These are phyloP conservation scores for Iberis amara DNA, from an alignment of 441 rosid genomes.

Conservation along the genomic window DNA sequence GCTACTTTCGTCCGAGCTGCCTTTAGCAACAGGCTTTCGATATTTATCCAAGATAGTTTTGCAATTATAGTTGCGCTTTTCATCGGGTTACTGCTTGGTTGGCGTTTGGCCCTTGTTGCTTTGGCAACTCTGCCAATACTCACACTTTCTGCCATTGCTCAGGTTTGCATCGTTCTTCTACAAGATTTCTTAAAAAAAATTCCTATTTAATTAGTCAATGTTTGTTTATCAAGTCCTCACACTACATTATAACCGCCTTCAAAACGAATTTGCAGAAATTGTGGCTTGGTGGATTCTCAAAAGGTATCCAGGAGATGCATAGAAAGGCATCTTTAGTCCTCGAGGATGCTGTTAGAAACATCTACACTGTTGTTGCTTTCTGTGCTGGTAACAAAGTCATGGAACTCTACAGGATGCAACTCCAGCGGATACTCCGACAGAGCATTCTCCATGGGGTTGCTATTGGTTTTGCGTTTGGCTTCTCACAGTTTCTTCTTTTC, in stretches of 20 bases:
- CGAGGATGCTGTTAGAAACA: constrained; percentile 97
- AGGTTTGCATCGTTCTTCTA: constrained; percentile 54
- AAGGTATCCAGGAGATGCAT: constrained; percentile 99
- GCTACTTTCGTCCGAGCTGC: constrained; percentile 98
- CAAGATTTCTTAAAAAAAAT: neutral
- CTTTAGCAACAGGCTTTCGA: constrained; percentile 91
- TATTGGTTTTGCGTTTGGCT: constrained; percentile 92
- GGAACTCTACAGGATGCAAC: constrained; percentile 90
- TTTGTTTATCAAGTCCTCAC: constrained; percentile 9
- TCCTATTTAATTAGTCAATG: neutral
- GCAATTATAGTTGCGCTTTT: constrained; percentile 83
- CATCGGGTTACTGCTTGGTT: constrained; percentile 76
- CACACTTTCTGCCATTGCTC: constrained; percentile 82
- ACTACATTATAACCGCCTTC: neutral
- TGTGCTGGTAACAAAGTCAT: constrained; percentile 98
- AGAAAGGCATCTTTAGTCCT: constrained; percentile 97
- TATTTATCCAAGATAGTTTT: constrained; percentile 84
- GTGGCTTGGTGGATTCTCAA: constrained; percentile 99
- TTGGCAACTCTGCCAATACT: constrained; percentile 89
- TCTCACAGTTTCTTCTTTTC: constrained; percentile 96
- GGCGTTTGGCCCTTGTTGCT: constrained; percentile 94
- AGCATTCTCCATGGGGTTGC: constrained; percentile 88
- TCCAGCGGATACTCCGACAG: constrained; percentile 69
- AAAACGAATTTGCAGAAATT: constrained; percentile 61
- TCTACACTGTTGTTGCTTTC: constrained; percentile 98